Percentiles rank a stretch among this genome's conserved stretches.
Conservation (phyloP, 1,284 basidiomycete species). For the Marasmius sp. region DNA sequence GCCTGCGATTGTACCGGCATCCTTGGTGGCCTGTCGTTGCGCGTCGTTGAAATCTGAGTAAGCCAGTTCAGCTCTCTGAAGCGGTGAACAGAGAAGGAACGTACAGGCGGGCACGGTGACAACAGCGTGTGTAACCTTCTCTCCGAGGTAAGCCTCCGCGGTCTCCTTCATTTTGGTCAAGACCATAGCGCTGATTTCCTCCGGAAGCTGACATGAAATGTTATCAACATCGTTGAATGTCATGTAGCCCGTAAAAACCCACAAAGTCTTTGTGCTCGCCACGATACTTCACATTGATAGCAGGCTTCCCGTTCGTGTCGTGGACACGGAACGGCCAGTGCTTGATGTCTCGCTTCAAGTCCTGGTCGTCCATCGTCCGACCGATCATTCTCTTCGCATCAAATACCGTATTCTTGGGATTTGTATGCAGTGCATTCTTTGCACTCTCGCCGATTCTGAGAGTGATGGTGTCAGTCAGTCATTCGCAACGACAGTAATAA, state of each 20-base stretch:
- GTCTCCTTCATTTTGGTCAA: constrained; percentile 98
- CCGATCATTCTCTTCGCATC: constrained; percentile 86
- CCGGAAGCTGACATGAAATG: constrained; percentile 67
- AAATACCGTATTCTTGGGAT: constrained; percentile 82
- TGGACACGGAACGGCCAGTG: constrained; percentile 71
- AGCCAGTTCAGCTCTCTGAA: neutral
- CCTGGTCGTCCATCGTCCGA: constrained; percentile 62
- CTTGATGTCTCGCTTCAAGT: constrained; percentile 65
- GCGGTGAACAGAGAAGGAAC: neutral
- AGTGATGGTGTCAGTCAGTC: neutral
- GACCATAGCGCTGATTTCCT: constrained; percentile 98
- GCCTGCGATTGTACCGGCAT: constrained; percentile 88
- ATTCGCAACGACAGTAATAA: neutral
- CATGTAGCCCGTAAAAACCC: constrained; percentile 19
- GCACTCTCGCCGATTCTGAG: constrained; percentile 54
- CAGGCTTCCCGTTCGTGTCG: constrained; percentile 70
- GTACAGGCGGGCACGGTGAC: constrained; percentile 86
- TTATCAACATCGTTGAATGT: constrained; percentile 6
- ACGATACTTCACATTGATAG: constrained; percentile 73
- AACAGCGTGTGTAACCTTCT: constrained; percentile 83
- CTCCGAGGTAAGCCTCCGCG: constrained; percentile 95
- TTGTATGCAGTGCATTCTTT: constrained; percentile 60
- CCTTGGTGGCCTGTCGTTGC: constrained; percentile 94
- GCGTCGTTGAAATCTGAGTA: constrained; percentile 90
- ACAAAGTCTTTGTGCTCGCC: constrained; percentile 73